Conservation (phyloP, 2,329 filamentous ascomycete genomes). For the Colletotrichum tanaceti region DNA sequence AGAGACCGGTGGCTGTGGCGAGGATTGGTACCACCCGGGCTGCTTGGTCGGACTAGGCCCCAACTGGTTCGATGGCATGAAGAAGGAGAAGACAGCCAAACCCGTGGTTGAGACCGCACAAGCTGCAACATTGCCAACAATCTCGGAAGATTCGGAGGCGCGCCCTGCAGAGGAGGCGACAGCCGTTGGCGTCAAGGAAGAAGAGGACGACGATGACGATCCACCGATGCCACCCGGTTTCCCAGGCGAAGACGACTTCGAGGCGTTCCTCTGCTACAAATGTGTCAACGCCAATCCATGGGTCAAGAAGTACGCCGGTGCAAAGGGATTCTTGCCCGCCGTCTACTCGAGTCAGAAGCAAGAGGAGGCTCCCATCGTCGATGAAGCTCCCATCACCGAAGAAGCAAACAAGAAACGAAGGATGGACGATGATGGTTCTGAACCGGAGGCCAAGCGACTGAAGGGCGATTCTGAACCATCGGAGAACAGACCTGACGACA, state of each 20-base stretch:
- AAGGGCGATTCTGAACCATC: constrained; percentile 56
- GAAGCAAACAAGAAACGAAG: constrained; percentile 72
- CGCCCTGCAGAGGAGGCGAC: constrained; percentile 43
- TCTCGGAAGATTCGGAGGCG: constrained; percentile 61
- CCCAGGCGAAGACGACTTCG: constrained; percentile 88
- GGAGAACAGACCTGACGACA: constrained; percentile 26
- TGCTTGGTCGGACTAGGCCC: constrained; percentile 86
- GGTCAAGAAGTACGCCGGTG: constrained; percentile 89
- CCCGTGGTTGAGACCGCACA: constrained; percentile 21
- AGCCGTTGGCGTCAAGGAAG: constrained; percentile 37
- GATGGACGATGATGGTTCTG: constrained; percentile 63
- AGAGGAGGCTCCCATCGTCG: constrained; percentile 27
- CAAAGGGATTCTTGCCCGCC: constrained; percentile 81
- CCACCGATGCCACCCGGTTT: constrained; percentile 85
- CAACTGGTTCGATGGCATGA: constrained; percentile 73
- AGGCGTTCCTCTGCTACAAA: constrained; percentile 92
- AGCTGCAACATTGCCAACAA: constrained; percentile 57
- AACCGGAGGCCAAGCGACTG: constrained; percentile 61
- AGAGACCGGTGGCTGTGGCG: constrained; percentile 89
- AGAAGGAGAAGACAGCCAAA: constrained; percentile 50
- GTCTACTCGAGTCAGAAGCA: constrained; percentile 63
- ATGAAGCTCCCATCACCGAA: constrained; percentile 22
- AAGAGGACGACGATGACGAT: constrained; percentile 64
- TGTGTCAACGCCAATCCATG: constrained; percentile 89
- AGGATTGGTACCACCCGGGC: constrained; percentile 98